phyloP scores from a whole-genome alignment of 1,139 yeast species.

The Nakaseomyces delphensis region DNA sequence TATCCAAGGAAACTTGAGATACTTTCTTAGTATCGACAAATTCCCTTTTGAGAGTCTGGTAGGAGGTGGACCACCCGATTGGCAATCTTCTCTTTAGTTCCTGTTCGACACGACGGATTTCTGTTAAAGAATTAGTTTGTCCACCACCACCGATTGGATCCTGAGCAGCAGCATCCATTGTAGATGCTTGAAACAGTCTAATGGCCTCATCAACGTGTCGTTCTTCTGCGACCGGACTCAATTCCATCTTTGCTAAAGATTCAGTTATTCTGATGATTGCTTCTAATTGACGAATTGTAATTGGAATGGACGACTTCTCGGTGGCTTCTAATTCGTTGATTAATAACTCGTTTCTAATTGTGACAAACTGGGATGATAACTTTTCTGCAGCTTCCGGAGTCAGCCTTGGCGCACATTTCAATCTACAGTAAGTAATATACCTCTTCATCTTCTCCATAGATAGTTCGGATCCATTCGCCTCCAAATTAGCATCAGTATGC shows the following conservation, averaged over 20 bases:
- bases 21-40: slow-evolving; percentile 66
- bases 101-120: slow-evolving; percentile 70
- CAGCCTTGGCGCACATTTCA: slow-evolving; percentile 87
- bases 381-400: slow-evolving; percentile 85
- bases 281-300: slow-evolving; percentile 94
- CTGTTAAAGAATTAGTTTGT: slow-evolving; percentile 45
- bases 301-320: slow-evolving; percentile 91
- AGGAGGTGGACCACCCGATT: slow-evolving; percentile 93
- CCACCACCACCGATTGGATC: slow-evolving; percentile 47
- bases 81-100: slow-evolving; percentile 88
- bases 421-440: slow-evolving; percentile 81
- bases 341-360: slow-evolving; percentile 77
- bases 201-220: slow-evolving; percentile 95
- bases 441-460: slow-evolving; percentile 87
- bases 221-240: slow-evolving; percentile 77
- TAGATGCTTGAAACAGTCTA: slow-evolving; percentile 87
- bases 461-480: slow-evolving; percentile 49
- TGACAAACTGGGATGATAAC: slow-evolving; percentile 89
- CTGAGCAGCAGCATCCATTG: slow-evolving; percentile 95
- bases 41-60: slow-evolving; percentile 73
- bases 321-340: slow-evolving; percentile 72
- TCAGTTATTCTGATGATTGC: slow-evolving; percentile 96
- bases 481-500: slow-evolving; percentile 45
- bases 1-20: slow-evolving; percentile 68
- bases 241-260: slow-evolving; percentile 77